Evolutionary conservation across 2,329 filamentous ascomycete genomes (phyloP), one percentile per base, ranked within the genome.

Genomic region (Tolypocladium inflatum): DNA sequence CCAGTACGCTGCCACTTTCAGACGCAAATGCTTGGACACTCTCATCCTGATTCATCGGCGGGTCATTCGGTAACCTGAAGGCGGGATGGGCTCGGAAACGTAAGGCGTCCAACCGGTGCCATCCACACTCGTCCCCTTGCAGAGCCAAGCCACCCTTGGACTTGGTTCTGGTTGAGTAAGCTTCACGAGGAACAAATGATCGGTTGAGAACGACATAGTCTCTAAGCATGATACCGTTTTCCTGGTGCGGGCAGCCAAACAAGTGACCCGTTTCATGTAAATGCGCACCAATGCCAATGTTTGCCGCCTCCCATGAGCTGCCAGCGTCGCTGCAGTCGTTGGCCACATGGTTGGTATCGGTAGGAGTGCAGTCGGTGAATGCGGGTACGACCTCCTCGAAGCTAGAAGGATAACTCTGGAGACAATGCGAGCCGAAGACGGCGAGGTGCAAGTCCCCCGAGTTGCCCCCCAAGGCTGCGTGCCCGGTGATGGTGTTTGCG

Each of bases 241-340:
- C 90, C 68, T 95, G 91, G 68, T 95, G 90, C 11, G 91, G 90
- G 63, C 90, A 95, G 55, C 93, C 93, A 64, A 97, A 89, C 26
- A 96, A 73, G 73, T 96, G 93, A 4, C 93, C 93, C 0, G 88
- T 88, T 73, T 97, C 91, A 71, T 96, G 93, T 54, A 97, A 73
- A 71, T 97, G 93, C 11, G 91, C 92, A 9, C 93, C 93, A 63
- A 97, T 95, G 37, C 92, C 92, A 60, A 96, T 88, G 65, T 93
- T 96, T 33, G 90, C 91, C n/a, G 91, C 86, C 71, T 97, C 93
- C 93, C 93, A 97, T 53, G 86, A 94, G 68, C 90, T 96, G 30
- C 92, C 92, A 8, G 87, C 87, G 63, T 96, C 90, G 64, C 89
- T 88, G 70, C 86, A 90, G 69, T 96, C 90, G 66, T 97, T 96